phyloP scores from a whole-genome alignment of 73 alveolate genomes.

The Paraurostyla sp. region DNA sequence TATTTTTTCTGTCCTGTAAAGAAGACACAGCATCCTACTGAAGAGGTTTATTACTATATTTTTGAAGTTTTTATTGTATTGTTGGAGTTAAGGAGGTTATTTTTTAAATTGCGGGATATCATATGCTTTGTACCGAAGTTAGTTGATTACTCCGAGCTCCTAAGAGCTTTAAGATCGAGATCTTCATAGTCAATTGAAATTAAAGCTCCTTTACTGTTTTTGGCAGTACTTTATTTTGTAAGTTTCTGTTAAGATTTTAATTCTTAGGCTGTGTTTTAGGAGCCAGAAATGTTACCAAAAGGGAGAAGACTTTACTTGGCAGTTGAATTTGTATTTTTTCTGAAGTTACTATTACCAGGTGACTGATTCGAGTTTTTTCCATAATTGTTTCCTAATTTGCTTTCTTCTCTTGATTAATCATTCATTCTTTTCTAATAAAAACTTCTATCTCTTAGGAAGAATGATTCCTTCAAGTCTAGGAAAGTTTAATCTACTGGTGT shows the following conservation, averaged over 20 bases:
- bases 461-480: slow-evolving; percentile 8
- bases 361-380: too few relatives aligned
- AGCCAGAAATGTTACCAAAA: too few relatives aligned
- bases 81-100: too few relatives aligned
- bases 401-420: slow-evolving; percentile 3
- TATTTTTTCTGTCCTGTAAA: too few relatives aligned
- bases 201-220: neutral
- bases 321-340: neutral
- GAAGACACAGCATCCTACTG: too few relatives aligned
- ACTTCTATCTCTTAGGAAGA: neutral
- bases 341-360: neutral
- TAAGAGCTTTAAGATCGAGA: neutral
- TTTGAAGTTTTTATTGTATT: too few relatives aligned
- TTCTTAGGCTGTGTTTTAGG: too few relatives aligned
- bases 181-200: neutral
- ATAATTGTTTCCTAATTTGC: neutral
- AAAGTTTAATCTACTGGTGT: neutral
- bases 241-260: too few relatives aligned
- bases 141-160: neutral
- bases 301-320: neutral
- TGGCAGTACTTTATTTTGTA: too few relatives aligned
- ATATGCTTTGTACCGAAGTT: neutral
- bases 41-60: too few relatives aligned
- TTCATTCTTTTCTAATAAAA: neutral
- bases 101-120: neutral